Conservation (phyloP, 176 grass and related monocot genomes). For the Avena insularis region DNA sequence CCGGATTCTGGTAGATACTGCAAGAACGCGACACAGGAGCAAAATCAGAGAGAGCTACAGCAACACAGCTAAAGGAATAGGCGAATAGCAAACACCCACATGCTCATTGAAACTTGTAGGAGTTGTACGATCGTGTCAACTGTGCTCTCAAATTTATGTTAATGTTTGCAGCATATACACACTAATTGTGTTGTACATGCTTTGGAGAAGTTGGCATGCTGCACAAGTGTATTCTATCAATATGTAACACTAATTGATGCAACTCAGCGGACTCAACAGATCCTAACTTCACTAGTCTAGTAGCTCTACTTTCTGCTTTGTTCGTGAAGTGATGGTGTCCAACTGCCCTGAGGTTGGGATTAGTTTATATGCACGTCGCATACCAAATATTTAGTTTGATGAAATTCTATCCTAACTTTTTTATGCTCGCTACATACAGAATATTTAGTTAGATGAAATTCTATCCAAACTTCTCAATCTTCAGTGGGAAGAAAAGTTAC, state of each 20-base stretch:
- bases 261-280: background rate
- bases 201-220: background rate
- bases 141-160: background rate
- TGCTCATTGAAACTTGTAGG: background rate
- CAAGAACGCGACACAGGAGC: background rate
- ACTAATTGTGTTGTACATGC: background rate
- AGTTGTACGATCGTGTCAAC: background rate
- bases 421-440: background rate
- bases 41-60: background rate
- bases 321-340: background rate
- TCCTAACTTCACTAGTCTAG: background rate
- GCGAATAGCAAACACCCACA: background rate
- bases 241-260: background rate
- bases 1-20: constrained; percentile 97
- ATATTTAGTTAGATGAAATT: constrained; percentile 10
- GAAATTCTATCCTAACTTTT: background rate
- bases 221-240: background rate
- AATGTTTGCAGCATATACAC: background rate
- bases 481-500: background rate
- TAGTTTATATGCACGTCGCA: background rate
- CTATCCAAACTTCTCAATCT: background rate
- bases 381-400: constrained; percentile 6
- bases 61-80: background rate
- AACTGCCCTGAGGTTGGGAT: background rate
- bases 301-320: background rate